Evolutionary conservation across 441 rosid species (phyloP).

Genomic region (Erodium texanum): DNA sequence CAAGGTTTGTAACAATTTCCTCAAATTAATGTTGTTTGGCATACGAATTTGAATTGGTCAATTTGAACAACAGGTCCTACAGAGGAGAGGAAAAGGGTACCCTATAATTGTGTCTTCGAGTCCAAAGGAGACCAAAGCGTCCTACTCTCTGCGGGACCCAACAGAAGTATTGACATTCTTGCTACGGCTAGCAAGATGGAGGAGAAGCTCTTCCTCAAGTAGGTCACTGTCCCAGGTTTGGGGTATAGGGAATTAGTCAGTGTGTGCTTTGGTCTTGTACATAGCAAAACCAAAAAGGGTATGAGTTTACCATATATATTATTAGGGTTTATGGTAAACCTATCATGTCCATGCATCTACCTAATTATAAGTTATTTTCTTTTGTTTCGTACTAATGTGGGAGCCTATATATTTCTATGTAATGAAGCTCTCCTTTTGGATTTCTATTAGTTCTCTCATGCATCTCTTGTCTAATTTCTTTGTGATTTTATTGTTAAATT

Average conservation of each 20-base stretch:
- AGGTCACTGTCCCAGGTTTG: constrained; percentile 32
- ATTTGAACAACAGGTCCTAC: constrained; percentile 32
- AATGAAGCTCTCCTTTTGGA: not conserved
- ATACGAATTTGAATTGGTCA: not conserved
- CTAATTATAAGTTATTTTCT: no score
- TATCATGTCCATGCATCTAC: not conserved
- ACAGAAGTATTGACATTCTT: constrained; percentile 38
- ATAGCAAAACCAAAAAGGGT: not conserved
- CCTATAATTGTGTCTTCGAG: constrained; percentile 43
- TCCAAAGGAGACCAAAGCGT: constrained; percentile 45
- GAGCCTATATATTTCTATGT: not conserved
- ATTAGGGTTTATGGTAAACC: not conserved
- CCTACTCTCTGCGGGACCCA: constrained; percentile 45
- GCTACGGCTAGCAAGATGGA: constrained; percentile 40
- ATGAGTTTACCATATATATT: not conserved
- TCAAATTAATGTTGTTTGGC: no score
- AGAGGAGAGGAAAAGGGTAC: constrained; percentile 37
- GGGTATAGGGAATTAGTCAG: constrained; percentile 16
- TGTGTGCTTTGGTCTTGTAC: not conserved
- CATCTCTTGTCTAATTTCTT: no score
- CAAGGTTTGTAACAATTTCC: constrained; percentile 27
- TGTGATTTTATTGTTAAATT: no score
- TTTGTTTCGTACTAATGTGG: not conserved
- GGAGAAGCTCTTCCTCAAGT: constrained; percentile 34
- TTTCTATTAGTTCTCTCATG: no score